phyloP scores from a whole-genome alignment of 257 asterid species.

The Forsythia suspensa region DNA sequence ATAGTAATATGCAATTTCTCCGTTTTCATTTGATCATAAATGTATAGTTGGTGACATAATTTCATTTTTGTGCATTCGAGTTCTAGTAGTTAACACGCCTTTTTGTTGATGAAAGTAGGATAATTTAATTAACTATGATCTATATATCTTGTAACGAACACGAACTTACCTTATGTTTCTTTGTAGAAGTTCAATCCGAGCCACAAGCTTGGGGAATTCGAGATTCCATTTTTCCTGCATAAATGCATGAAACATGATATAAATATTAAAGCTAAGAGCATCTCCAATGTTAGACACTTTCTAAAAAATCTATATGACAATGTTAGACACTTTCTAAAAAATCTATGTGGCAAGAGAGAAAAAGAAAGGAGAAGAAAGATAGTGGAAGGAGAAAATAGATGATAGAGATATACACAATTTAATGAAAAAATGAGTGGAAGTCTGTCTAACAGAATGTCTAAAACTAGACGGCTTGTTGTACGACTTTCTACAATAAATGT shows the following conservation, averaged over 20 bases:
- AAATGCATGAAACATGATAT: constrained; percentile 27
- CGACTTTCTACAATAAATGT: no score
- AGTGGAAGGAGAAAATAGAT: no score
- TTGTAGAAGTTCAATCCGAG: constrained; percentile 66
- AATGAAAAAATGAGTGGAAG: no score
- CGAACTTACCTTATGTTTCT: constrained; percentile 59
- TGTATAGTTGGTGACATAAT: neutral
- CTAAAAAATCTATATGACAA: no score
- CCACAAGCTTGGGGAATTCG: constrained; percentile 63
- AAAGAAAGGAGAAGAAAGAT: no score
- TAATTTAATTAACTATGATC: neutral
- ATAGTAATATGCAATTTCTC: neutral
- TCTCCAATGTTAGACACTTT: no score
- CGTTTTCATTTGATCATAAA: neutral
- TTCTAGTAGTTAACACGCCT: neutral
- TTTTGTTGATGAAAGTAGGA: neutral
- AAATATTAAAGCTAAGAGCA: neutral
- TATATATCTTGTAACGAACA: neutral
- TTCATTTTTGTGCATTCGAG: neutral
- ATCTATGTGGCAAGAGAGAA: no score
- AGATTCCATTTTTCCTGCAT: constrained; percentile 57
- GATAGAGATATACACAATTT: no score
- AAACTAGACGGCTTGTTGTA: no score
- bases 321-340: no score
- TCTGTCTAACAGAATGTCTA: no score